Evolutionary conservation across 2,329 filamentous ascomycete species (phyloP).

Genomic region (Emergomyces orientalis): DNA sequence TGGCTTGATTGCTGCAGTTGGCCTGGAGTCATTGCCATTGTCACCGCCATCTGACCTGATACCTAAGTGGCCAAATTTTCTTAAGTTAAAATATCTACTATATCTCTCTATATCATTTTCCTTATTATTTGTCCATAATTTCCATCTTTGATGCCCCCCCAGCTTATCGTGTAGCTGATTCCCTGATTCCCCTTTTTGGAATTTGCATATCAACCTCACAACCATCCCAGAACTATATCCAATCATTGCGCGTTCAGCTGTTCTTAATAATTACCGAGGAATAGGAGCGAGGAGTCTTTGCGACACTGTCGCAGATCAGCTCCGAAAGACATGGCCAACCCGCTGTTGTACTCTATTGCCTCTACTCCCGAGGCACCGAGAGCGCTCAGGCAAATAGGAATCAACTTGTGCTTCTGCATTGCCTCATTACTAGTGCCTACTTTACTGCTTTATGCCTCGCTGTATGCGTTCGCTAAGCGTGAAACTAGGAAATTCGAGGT

Average conservation of each 20-base stretch:
- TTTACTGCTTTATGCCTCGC: slow-evolving; percentile 15
- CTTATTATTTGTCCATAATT: neutral
- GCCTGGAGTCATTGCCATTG: neutral
- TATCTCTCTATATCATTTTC: neutral
- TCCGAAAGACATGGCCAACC: neutral
- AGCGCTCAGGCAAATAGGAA: slow-evolving; percentile 9
- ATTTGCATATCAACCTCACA: neutral
- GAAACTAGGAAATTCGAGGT: slow-evolving; percentile 9
- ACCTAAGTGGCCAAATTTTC: neutral
- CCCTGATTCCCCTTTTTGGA: neutral
- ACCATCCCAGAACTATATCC: neutral
- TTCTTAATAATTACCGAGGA: neutral
- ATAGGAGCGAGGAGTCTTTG: neutral
- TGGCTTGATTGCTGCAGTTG: neutral
- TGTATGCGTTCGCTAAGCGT: slow-evolving; percentile 16
- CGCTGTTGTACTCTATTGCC: neutral
- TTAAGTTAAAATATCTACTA: neutral
- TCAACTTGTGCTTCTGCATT: slow-evolving; percentile 10
- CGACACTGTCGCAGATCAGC: neutral
- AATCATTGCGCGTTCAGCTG: neutral
- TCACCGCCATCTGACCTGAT: neutral
- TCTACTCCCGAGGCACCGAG: slow-evolving; percentile 11
- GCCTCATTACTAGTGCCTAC: slow-evolving; percentile 13
- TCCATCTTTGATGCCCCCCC: neutral
- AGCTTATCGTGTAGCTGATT: neutral